These are phyloP conservation scores for Puccinia novopanici DNA, from an alignment of 1,284 basidiomycete species.

Conservation along the genomic window DNA sequence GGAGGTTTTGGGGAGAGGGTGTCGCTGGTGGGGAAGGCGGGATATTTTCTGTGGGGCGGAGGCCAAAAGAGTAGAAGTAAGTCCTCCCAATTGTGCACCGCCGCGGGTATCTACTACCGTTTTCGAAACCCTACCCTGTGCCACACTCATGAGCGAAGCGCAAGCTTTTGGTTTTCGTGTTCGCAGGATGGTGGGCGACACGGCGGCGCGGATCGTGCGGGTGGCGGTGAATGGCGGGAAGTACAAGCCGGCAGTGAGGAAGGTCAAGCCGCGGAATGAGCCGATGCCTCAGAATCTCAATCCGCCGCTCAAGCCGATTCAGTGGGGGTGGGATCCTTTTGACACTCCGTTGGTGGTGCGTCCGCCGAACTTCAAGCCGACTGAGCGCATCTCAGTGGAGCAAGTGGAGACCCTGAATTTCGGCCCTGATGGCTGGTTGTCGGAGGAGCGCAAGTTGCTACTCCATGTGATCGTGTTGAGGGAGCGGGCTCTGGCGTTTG, in stretches of 20 bases:
- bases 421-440: neutral
- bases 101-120: no score
- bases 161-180: no score
- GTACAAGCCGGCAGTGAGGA: neutral
- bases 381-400: neutral
- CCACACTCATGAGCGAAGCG: no score
- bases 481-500: neutral
- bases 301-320: neutral
- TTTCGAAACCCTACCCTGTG: no score
- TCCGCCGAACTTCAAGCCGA: neutral
- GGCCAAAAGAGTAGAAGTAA: no score
- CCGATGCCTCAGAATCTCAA: conserved; percentile 26
- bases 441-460: neutral
- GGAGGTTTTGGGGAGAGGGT: no score
- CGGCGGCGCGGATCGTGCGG: no score
- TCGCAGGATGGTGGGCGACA: no score
- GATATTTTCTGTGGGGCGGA: no score
- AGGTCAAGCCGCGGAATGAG: conserved; percentile 16
- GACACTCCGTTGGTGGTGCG: neutral
- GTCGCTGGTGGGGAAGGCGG: no score
- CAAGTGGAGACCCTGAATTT: neutral
- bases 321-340: conserved; percentile 3
- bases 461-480: neutral
- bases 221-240: neutral
- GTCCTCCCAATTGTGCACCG: no score